Evolutionary conservation across 106 monocot species (phyloP).

Genomic region (Iris macrosiphon): DNA sequence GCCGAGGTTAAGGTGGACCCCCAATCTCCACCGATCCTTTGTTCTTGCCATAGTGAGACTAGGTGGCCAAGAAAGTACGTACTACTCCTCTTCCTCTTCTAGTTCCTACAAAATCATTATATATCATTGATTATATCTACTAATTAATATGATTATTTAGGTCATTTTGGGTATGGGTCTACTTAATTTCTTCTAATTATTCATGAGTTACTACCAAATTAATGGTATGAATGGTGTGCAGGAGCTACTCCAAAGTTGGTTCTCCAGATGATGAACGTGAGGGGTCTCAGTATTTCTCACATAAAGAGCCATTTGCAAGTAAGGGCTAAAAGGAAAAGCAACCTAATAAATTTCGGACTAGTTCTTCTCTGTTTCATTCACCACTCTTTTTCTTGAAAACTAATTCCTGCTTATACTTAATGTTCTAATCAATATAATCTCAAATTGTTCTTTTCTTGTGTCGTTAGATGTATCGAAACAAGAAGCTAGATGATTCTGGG

Average conservation of each 20-base stretch:
- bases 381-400: no score
- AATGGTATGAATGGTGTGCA: conserved; percentile 16
- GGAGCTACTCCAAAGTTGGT: conserved; percentile 97
- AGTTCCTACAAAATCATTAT: no score
- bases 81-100: background rate
- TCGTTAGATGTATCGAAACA: conserved; percentile 74
- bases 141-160: no score
- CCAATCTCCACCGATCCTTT: conserved; percentile 67
- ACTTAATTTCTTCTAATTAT: no score
- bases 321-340: conserved; percentile 6
- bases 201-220: no score
- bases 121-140: background rate
- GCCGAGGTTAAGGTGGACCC: conserved; percentile 73
- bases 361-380: no score
- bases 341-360: background rate
- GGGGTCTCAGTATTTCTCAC: conserved; percentile 93
- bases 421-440: no score
- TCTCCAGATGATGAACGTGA: conserved; percentile 99
- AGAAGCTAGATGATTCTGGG: conserved; percentile 57
- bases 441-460: background rate
- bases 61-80: conserved; percentile 69
- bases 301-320: conserved; percentile 98
- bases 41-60: conserved; percentile 60
- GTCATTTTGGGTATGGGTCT: no score
- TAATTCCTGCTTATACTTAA: no score